phyloP scores from a whole-genome alignment of 768 basidiomycete species.

The Termitomyces sp. region DNA sequence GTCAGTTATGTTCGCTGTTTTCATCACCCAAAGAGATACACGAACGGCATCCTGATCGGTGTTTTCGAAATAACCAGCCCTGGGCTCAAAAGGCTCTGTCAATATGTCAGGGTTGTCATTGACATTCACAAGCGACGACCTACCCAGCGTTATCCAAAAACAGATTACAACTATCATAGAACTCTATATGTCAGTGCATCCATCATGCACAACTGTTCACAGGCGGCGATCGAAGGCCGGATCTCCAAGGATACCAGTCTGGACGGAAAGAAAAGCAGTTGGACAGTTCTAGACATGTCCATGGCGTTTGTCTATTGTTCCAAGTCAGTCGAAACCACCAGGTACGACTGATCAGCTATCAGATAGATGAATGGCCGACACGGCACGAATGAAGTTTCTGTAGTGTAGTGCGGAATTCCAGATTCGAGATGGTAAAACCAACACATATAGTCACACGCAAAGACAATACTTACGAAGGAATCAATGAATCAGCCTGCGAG shows the following conservation, averaged over 20 bases:
- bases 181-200: not conserved
- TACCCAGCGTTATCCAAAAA: not conserved
- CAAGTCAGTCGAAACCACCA: not conserved
- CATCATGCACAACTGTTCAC: not conserved
- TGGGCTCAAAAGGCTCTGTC: not conserved
- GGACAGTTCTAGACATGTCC: not conserved
- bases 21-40: not conserved
- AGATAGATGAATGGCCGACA: not conserved
- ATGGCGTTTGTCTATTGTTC: not conserved
- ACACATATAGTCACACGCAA: slow-evolving; percentile 2
- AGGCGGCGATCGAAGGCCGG: not conserved
- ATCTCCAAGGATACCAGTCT: not conserved
- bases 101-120: not conserved
- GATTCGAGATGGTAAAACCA: slow-evolving; percentile 2
- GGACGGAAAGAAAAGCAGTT: not conserved
- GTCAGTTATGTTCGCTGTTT: not conserved
- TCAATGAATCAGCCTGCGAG: not conserved
- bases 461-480: not conserved
- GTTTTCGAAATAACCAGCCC: not conserved
- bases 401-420: not conserved
- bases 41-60: not conserved
- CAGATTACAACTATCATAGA: not conserved
- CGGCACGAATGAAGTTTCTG: not conserved
- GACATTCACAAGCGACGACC: not conserved
- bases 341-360: not conserved